These are phyloP conservation scores for Purpureocillium takamizusanense DNA, from an alignment of 2,329 filamentous ascomycete species.

Conservation along the genomic window DNA sequence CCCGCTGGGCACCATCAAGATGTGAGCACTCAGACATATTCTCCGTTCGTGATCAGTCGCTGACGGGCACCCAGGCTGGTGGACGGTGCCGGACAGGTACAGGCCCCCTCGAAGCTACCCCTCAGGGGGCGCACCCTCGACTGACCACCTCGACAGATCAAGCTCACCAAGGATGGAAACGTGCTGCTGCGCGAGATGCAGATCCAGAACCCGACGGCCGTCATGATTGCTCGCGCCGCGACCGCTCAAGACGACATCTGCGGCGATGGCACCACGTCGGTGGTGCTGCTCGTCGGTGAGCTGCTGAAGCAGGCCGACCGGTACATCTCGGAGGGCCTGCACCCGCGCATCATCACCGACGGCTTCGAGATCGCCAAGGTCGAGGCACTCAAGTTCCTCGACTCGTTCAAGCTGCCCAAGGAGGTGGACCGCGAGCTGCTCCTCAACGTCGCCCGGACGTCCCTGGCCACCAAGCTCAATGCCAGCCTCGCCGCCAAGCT, in stretches of 20 bases:
- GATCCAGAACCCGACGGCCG: conserved; percentile 97
- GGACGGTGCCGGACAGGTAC: conserved; percentile 60
- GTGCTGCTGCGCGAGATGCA: conserved; percentile 74
- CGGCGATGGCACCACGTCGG: conserved; percentile 94
- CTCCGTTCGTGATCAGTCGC: conserved; percentile 6
- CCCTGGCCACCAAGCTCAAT: conserved; percentile 92
- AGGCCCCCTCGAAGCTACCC: conserved; percentile 17
- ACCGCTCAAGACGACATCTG: conserved; percentile 98
- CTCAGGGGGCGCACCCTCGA: conserved; percentile 15
- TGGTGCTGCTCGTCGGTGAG: conserved; percentile 91
- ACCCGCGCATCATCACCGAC: conserved; percentile 93
- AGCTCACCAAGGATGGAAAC: conserved; percentile 97
- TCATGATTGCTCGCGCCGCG: conserved; percentile 73
- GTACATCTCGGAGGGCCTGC: conserved; percentile 92
- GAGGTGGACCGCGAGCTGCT: conserved; percentile 91
- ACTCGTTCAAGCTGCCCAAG: conserved; percentile 81
- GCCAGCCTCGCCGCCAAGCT: conserved; percentile 79
- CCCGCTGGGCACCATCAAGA: conserved; percentile 90
- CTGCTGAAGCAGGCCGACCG: conserved; percentile 95
- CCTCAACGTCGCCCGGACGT: conserved; percentile 86
- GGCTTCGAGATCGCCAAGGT: conserved; percentile 95
- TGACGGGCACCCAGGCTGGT: conserved; percentile 44
- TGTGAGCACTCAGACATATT: conserved; percentile 42
- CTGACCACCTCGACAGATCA: conserved; percentile 56
- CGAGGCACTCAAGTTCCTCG: conserved; percentile 90